These are phyloP conservation scores for Camellia sinensis DNA, from an alignment of 148 eudicot genomes.

Conservation along the genomic window DNA sequence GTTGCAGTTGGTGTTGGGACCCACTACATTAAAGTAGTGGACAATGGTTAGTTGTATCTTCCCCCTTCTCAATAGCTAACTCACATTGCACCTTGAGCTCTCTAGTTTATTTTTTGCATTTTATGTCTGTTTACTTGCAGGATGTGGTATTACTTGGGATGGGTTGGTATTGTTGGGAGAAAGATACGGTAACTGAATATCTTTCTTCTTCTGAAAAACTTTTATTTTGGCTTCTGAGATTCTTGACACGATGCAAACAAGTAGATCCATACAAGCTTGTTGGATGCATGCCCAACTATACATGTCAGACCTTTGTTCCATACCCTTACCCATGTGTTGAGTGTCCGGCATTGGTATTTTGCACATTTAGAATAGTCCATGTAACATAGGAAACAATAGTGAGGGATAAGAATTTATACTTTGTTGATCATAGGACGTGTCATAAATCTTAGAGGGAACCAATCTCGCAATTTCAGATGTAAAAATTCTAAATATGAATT, in stretches of 20 bases:
- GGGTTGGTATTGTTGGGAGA: slow-evolving; percentile 84
- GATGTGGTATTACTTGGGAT: slow-evolving; percentile 82
- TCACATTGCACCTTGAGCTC: neutral
- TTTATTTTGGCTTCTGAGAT: slow-evolving; percentile 14
- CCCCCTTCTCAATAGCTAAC: neutral
- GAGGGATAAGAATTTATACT: neutral
- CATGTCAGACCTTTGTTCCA: no score
- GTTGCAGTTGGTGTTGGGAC: slow-evolving; percentile 64
- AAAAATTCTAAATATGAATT: neutral
- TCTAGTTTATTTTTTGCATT: slow-evolving; percentile 3
- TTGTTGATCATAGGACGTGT: neutral
- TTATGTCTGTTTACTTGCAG: slow-evolving; percentile 40
- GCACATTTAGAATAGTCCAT: neutral
- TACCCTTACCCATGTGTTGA: no score
- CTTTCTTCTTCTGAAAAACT: neutral
- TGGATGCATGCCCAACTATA: no score
- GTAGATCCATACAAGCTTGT: no score
- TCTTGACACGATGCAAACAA: neutral
- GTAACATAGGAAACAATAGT: neutral
- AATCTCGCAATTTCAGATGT: neutral
- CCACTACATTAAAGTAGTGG: slow-evolving; percentile 76
- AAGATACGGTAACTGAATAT: slow-evolving; percentile 61
- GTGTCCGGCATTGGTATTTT: no score
- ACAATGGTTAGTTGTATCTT: slow-evolving; percentile 62
- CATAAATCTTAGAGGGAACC: neutral